These are phyloP conservation scores for Mycosarcoma mackinlayi DNA, from an alignment of 1,284 basidiomycete genomes.

Conservation along the genomic window DNA sequence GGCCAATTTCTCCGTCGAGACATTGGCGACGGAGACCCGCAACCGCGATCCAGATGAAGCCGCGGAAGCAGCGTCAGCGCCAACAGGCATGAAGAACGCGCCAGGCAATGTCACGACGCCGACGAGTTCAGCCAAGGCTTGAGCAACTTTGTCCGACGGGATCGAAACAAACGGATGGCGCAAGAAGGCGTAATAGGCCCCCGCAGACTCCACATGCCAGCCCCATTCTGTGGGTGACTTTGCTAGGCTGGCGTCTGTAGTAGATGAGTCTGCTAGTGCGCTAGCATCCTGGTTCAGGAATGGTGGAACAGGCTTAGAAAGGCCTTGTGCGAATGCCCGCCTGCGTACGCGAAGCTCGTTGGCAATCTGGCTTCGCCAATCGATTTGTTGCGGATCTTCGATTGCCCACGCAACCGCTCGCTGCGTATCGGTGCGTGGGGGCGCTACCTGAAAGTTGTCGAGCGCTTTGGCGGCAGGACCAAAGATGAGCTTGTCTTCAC, in stretches of 20 bases:
- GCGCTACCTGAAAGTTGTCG: slow-evolving; percentile 75
- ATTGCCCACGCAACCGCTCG: slow-evolving; percentile 59
- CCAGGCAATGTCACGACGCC: slow-evolving; percentile 57
- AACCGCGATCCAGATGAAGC: slow-evolving; percentile 22
- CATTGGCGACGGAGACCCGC: slow-evolving; percentile 48
- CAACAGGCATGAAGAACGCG: slow-evolving; percentile 41
- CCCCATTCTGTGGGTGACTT: slow-evolving; percentile 50
- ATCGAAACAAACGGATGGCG: slow-evolving; percentile 47
- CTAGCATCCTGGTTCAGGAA: slow-evolving; percentile 32
- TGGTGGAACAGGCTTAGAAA: slow-evolving; percentile 24
- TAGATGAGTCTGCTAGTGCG: background rate
- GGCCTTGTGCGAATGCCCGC: slow-evolving; percentile 73
- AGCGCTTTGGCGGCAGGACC: slow-evolving; percentile 74
- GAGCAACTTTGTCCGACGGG: slow-evolving; percentile 43
- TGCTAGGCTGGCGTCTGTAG: slow-evolving; percentile 5
- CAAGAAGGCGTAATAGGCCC: slow-evolving; percentile 68
- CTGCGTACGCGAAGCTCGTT: slow-evolving; percentile 74
- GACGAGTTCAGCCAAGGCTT: slow-evolving; percentile 50
- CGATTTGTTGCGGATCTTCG: slow-evolving; percentile 58
- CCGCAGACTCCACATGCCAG: slow-evolving; percentile 65
- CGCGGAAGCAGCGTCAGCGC: background rate
- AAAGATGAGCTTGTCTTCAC: slow-evolving; percentile 64
- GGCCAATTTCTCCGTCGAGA: slow-evolving; percentile 29
- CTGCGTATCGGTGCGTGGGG: slow-evolving; percentile 48
- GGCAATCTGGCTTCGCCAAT: slow-evolving; percentile 72